Base-by-base conservation (phyloP, 139 green algal genomes). In the Prasinococcaceae sp. region DNA sequence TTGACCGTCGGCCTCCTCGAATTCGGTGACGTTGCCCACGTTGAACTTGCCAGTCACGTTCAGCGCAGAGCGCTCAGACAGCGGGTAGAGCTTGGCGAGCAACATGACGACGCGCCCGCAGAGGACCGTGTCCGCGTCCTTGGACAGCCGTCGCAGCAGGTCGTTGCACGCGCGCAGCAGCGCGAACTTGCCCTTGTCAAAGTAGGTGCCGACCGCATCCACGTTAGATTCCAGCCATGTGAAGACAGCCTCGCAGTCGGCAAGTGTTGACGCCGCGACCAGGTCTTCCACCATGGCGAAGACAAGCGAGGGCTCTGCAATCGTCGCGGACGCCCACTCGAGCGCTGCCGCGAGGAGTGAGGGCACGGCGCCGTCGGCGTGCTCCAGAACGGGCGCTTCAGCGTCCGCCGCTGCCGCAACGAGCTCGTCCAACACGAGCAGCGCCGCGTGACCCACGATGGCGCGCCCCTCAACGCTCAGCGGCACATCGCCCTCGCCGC, bases 131-230 rank as follows among this genome's bases (percentile, higher is more conserved):
- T 82, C 67, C 4, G 10, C 17, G 20, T 24, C 14, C 47, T 78
- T 78, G 22, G 58, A 73, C 14, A 81, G 60, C 6, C 77, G 62
- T 12, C 63, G 57, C 14, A 82, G 58, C 44, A 85, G 64, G 42
- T 68, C 47, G 58, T 77, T 82, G 67, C 73, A 81, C 27, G 68
- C 70, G 27, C 73, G 64, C 36, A 84, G 70, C 58, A 81, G 46
- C 1, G 70, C 43, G 23, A 74, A 60, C 33, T 79, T 70, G 35
- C 61, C 61, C 20, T 52, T 38, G 10, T 6, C 10, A 45, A 45
- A 45, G 22, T 6, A 5, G 43, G 46, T 63, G 33, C 55, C 55
- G 3, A 63, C n/a, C 25, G 47, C 23, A 3, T 49, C 47, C 33
- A 58, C 29, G 30, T 65, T 58, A 22, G 27, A 35, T 22, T 65